A percentile compares a stretch with the other conserved stretches of the same genome.
Conservation (phyloP, 306 rosid genomes). For the Glycyrrhiza uralensis region DNA sequence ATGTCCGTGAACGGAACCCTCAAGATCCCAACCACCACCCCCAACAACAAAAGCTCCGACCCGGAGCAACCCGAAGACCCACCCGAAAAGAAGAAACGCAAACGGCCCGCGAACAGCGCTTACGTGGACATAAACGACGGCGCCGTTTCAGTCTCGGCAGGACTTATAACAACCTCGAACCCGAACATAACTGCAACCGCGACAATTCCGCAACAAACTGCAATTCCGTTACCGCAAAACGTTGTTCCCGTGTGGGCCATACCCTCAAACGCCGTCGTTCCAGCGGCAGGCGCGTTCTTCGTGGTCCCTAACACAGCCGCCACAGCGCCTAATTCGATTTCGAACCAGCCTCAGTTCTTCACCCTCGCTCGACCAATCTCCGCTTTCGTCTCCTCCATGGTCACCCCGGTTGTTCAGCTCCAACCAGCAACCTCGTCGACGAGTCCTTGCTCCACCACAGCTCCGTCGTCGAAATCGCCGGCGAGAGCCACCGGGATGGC, state of each 20-base stretch:
- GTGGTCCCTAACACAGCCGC: constrained; percentile 40
- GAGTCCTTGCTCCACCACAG: background rate
- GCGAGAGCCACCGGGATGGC: constrained; percentile 35
- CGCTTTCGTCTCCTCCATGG: constrained; percentile 50
- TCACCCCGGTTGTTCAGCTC: constrained; percentile 29
- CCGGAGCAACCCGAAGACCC: constrained; percentile 41
- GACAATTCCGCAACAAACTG: constrained; percentile 33
- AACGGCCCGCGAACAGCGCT: constrained; percentile 44
- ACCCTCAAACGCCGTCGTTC: constrained; percentile 44
- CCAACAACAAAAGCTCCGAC: background rate
- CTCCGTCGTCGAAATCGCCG: constrained; percentile 27
- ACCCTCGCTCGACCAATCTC: constrained; percentile 57
- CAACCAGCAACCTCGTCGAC: constrained; percentile 17
- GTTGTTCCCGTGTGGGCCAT: constrained; percentile 78
- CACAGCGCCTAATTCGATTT: constrained; percentile 32
- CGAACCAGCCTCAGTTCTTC: constrained; percentile 52
- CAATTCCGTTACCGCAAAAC: constrained; percentile 35
- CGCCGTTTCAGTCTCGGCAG: constrained; percentile 50
- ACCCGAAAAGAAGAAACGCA: constrained; percentile 47
- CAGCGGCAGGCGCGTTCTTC: constrained; percentile 42
- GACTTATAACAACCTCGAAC: constrained; percentile 29
- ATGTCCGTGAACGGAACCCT: constrained; percentile 76
- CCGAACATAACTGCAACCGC: background rate
- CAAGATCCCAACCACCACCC: constrained; percentile 58
- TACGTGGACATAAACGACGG: constrained; percentile 52